Conservation (phyloP, 306 rosid species). For the Medicago arabica region DNA sequence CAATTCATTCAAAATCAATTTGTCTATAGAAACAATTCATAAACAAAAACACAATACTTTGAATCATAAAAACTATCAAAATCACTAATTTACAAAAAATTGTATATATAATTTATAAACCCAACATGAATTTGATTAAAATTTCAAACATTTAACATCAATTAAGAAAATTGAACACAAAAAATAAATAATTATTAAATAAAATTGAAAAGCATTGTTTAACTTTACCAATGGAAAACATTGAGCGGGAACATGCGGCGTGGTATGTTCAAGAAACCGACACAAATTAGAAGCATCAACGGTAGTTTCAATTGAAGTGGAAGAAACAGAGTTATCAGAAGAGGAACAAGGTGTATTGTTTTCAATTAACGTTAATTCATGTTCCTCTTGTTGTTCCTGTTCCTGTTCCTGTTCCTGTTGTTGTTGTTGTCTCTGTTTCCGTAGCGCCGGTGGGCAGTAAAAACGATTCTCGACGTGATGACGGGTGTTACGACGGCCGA, state of each 20-base stretch:
- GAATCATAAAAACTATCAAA: background rate
- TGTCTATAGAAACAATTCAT: background rate
- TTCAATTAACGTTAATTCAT: constrained; percentile 36
- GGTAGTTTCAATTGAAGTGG: constrained; percentile 16
- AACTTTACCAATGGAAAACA: constrained; percentile 65
- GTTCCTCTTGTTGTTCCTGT: background rate
- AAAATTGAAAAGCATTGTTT: constrained; percentile 30
- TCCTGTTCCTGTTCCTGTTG: constrained; percentile 31
- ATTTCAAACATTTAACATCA: background rate
- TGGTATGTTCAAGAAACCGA: constrained; percentile 66
- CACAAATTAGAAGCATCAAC: constrained; percentile 64
- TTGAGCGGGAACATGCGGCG: constrained; percentile 68
- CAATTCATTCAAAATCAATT: too few species aligned
- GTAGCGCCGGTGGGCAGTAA: constrained; percentile 72
- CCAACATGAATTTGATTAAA: background rate
- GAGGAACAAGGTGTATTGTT: constrained; percentile 46
- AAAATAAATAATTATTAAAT: background rate
- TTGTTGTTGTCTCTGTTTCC: constrained; percentile 52
- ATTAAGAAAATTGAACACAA: background rate
- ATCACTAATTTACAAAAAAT: background rate
- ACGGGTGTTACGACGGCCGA: constrained; percentile 40
- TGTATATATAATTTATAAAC: background rate
- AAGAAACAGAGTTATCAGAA: constrained; percentile 59
- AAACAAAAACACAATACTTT: background rate
- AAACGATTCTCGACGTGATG: constrained; percentile 62